A percentile compares a stretch with the other conserved stretches of the same genome.
Conservation (phyloP, 352 stramenopile species). For the Globisporangium cederbergense region DNA sequence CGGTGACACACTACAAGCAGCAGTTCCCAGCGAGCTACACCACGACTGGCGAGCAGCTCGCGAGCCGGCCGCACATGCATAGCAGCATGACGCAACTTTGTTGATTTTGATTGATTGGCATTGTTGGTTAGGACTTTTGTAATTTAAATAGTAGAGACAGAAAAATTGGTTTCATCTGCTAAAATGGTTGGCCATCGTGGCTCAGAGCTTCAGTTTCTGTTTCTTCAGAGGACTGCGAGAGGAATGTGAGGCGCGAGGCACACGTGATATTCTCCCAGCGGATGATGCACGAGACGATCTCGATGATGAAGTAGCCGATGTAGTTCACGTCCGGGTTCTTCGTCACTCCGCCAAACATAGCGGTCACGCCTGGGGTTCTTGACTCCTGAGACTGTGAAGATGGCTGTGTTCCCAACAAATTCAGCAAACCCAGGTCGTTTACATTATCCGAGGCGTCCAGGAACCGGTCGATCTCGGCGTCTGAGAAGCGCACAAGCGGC, state of each 20-base stretch:
- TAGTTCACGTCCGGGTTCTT: conserved; percentile 10
- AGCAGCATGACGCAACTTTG: not conserved
- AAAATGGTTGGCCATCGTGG: not conserved
- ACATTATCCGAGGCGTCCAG: not conserved
- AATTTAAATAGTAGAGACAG: not conserved
- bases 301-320: conserved; percentile 17
- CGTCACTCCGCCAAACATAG: conserved; percentile 10
- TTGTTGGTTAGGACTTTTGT: not conserved
- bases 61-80: not conserved
- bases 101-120: not conserved
- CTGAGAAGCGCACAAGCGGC: not conserved
- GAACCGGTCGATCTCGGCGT: conserved; percentile 6
- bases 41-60: not conserved
- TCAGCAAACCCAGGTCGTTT: not conserved
- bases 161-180: not conserved
- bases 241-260: conserved; percentile 12
- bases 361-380: not conserved
- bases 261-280: conserved; percentile 9
- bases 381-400: not conserved
- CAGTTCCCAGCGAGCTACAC: not conserved
- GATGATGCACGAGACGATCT: conserved; percentile 16
- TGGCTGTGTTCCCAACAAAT: not conserved
- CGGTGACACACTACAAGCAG: not conserved
- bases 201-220: not conserved
- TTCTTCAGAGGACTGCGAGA: not conserved